These are phyloP conservation scores for Trebouxia gelatinosa DNA, from an alignment of 163 green algal genomes.

Conservation along the genomic window DNA sequence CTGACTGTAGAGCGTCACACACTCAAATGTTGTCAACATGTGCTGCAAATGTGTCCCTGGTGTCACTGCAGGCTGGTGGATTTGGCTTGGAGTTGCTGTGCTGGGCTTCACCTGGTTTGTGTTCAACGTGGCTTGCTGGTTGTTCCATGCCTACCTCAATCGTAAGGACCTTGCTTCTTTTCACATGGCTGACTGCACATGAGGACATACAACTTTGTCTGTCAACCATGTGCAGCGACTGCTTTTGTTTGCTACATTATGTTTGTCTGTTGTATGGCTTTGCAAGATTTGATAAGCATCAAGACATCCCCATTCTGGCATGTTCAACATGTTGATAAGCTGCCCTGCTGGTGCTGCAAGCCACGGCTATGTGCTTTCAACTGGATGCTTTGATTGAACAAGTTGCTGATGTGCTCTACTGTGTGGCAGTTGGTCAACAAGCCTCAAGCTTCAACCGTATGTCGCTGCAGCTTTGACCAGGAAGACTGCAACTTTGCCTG, in stretches of 20 bases:
- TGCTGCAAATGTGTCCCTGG: background rate
- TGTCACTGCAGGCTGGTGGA: slow-evolving; percentile 13
- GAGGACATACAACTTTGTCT: no score
- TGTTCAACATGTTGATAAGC: background rate
- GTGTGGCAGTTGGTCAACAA: background rate
- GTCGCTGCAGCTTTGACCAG: slow-evolving; percentile 3
- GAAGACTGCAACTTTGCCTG: slow-evolving; percentile 6
- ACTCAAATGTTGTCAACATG: no score
- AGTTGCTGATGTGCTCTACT: background rate
- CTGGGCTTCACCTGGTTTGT: slow-evolving; percentile 26
- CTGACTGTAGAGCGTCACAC: no score
- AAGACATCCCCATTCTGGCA: background rate
- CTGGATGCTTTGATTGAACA: background rate
- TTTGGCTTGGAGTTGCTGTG: slow-evolving; percentile 32
- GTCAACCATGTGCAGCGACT: no score
- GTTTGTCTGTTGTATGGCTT: background rate
- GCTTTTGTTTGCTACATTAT: background rate
- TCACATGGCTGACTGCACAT: background rate
- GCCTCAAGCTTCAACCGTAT: background rate
- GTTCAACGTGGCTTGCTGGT: slow-evolving; percentile 40
- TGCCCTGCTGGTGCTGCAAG: background rate
- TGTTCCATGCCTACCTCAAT: slow-evolving; percentile 38
- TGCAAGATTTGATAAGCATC: background rate
- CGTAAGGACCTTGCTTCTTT: slow-evolving; percentile 27
- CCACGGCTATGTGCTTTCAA: background rate